phyloP scores from a whole-genome alignment of 371 early-diverging fungal species.

The Mortierella sp. region DNA sequence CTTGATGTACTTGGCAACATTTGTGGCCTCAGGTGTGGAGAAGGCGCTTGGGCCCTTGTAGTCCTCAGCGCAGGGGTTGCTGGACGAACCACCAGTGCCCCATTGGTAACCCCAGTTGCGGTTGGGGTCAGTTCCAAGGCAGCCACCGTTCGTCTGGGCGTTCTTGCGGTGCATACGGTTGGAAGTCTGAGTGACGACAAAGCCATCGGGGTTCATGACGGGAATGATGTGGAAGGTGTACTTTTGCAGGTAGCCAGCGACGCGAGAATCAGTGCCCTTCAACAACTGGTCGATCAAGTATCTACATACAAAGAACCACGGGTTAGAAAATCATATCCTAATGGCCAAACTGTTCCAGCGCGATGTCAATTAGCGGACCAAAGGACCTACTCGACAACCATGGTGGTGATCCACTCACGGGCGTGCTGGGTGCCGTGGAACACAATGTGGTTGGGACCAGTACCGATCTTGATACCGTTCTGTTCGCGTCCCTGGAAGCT shows the following conservation, averaged over 20 bases:
- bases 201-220: slow-evolving; percentile 72
- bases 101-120: slow-evolving; percentile 66
- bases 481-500: slow-evolving; percentile 33
- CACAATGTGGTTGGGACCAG: slow-evolving; percentile 46
- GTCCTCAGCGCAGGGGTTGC: slow-evolving; percentile 59
- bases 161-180: slow-evolving; percentile 73
- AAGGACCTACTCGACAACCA: slow-evolving; percentile 19
- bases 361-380: neutral
- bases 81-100: slow-evolving; percentile 63
- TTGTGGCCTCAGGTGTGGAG: slow-evolving; percentile 65
- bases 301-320: neutral
- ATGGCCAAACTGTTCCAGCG: neutral
- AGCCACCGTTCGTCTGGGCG: slow-evolving; percentile 51
- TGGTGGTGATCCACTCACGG: slow-evolving; percentile 25
- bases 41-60: slow-evolving; percentile 66
- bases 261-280: slow-evolving; percentile 44
- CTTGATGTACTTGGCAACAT: slow-evolving; percentile 56
- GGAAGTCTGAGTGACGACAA: slow-evolving; percentile 59
- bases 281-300: slow-evolving; percentile 37
- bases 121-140: slow-evolving; percentile 55
- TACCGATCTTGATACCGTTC: slow-evolving; percentile 50
- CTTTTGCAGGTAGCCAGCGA: slow-evolving; percentile 45
- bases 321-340: no score
- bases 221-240: slow-evolving; percentile 57
- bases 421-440: slow-evolving; percentile 45